phyloP scores from a whole-genome alignment of 2,329 filamentous ascomycete species.

The Pseudogymnoascus sp. region DNA sequence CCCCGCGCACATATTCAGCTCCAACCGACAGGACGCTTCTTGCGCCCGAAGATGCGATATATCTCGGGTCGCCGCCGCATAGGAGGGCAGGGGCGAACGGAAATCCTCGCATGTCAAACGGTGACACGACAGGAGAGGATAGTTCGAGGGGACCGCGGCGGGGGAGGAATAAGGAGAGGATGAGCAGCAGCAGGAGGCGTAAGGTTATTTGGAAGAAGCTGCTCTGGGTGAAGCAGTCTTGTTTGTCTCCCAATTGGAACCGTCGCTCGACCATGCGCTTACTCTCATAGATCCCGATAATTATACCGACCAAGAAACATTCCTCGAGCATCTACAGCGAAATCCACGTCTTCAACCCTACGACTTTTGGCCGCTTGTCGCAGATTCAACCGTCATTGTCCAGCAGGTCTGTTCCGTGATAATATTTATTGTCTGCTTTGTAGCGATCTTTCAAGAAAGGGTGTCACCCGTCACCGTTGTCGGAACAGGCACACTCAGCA shows the following conservation, averaged over 20 bases:
- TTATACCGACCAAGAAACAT: slow-evolving; percentile 94
- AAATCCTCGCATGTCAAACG: slow-evolving; percentile 30
- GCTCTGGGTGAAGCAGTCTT: slow-evolving; percentile 95
- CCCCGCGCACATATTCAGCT: background rate
- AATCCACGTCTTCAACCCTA: slow-evolving; percentile 92
- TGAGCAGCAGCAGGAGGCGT: slow-evolving; percentile 52
- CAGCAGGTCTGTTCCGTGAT: slow-evolving; percentile 94
- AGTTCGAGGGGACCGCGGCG: slow-evolving; percentile 17
- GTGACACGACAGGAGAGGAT: slow-evolving; percentile 15
- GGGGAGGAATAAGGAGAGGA: slow-evolving; percentile 23
- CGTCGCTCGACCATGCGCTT: slow-evolving; percentile 14
- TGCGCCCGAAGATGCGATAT: slow-evolving; percentile 78
- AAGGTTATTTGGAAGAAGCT: slow-evolving; percentile 87
- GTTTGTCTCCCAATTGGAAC: slow-evolving; percentile 40
- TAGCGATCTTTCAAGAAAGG: slow-evolving; percentile 78
- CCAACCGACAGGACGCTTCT: slow-evolving; percentile 56
- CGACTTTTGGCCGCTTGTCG: slow-evolving; percentile 95
- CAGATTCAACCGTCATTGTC: slow-evolving; percentile 91
- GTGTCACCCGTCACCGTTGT: slow-evolving; percentile 88
- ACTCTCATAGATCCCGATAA: slow-evolving; percentile 82
- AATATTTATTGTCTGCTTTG: slow-evolving; percentile 91
- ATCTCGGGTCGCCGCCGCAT: slow-evolving; percentile 53
- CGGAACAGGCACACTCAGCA: slow-evolving; percentile 73
- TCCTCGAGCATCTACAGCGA: slow-evolving; percentile 88
- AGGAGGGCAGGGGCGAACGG: slow-evolving; percentile 35